phyloP scores from a whole-genome alignment of 768 basidiomycete species.

The Paxillus ammoniavirescens region DNA sequence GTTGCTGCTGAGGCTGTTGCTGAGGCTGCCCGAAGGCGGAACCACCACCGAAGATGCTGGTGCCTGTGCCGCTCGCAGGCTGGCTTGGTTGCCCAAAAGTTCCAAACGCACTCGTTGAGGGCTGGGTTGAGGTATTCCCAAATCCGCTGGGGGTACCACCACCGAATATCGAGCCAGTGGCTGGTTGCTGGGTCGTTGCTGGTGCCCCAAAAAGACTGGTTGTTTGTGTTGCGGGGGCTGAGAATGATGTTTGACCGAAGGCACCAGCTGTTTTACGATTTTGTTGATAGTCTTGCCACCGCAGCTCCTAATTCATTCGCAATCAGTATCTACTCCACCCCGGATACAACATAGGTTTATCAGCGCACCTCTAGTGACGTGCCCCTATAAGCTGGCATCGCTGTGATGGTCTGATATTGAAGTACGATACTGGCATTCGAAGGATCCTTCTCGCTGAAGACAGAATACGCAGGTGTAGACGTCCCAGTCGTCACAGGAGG shows the following conservation, averaged over 20 bases:
- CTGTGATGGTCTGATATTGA: conserved; percentile 81
- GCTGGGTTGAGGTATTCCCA: conserved; percentile 26
- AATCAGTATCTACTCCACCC: background rate
- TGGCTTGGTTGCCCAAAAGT: conserved; percentile 37
- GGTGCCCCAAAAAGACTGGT: conserved; percentile 26
- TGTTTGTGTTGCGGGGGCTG: conserved; percentile 25
- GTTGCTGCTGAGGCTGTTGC: conserved; percentile 11
- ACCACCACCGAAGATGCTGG: conserved; percentile 43
- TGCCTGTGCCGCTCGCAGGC: conserved; percentile 33
- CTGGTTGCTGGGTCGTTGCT: conserved; percentile 26
- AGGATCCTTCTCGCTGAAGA: conserved; percentile 66
- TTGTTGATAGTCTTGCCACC: conserved; percentile 73
- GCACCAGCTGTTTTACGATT: conserved; percentile 67
- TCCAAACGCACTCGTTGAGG: conserved; percentile 29
- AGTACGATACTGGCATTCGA: conserved; percentile 43
- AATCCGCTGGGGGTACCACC: conserved; percentile 19
- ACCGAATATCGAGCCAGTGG: conserved; percentile 32
- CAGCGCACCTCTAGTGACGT: conserved; percentile 69
- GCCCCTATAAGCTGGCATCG: conserved; percentile 75
- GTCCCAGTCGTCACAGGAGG: conserved; percentile 70
- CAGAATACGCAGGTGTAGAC: conserved; percentile 58
- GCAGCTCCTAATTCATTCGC: conserved; percentile 54
- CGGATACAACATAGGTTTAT: conserved; percentile 5
- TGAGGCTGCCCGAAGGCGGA: conserved; percentile 40
- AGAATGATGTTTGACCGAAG: conserved; percentile 50